phyloP scores from a whole-genome alignment of 2,329 filamentous ascomycete species.

The Colletotrichum brevisporum region DNA sequence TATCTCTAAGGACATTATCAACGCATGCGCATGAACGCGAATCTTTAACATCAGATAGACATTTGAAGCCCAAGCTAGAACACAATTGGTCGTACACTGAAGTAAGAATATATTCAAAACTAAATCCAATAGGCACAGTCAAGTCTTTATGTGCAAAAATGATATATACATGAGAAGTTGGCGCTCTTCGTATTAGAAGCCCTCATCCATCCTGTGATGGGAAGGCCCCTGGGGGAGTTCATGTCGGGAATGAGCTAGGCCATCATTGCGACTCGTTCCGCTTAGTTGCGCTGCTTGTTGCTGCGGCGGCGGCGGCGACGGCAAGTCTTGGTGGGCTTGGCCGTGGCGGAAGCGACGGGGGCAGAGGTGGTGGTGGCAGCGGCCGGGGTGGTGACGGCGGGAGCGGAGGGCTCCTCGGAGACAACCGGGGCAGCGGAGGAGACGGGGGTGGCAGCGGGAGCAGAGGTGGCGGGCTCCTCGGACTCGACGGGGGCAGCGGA shows the following conservation, averaged over 20 bases:
- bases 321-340: conserved; percentile 32
- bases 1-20: background rate
- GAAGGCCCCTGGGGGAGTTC: background rate
- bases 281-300: conserved; percentile 35
- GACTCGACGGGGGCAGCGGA: conserved; percentile 21
- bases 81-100: conserved; percentile 14
- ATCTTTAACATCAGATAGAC: too few species aligned
- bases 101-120: conserved; percentile 29
- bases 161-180: conserved; percentile 38
- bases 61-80: background rate
- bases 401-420: conserved; percentile 32
- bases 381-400: conserved; percentile 25
- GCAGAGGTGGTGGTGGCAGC: conserved; percentile 30
- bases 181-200: background rate
- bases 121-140: conserved; percentile 30
- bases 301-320: conserved; percentile 36
- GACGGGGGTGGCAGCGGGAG: conserved; percentile 33
- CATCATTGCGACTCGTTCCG: background rate
- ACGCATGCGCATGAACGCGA: too few species aligned
- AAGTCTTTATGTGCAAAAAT: conserved; percentile 30
- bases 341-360: conserved; percentile 19
- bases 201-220: background rate
- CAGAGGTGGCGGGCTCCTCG: conserved; percentile 13
- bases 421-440: conserved; percentile 26
- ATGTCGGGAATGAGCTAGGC: background rate